Base-by-base conservation (phyloP, 2,329 filamentous ascomycete species). In the Claviceps spartinae region DNA sequence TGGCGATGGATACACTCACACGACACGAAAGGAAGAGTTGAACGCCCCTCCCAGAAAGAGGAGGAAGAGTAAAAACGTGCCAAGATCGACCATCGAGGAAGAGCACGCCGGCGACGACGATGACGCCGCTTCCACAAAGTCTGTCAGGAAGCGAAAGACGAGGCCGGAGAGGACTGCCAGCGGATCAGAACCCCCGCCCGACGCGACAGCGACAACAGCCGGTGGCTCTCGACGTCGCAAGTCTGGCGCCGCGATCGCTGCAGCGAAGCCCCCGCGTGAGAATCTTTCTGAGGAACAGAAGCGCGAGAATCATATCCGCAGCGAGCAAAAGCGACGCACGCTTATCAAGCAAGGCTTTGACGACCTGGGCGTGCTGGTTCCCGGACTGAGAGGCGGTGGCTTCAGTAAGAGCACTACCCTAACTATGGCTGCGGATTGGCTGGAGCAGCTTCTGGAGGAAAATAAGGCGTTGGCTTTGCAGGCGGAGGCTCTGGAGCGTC, bases 321-420 rank as follows among this genome's bases (percentile, higher is more conserved):
- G 88, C 50, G 88, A 94, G 63, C 87, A 95, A 68, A 94, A 93
- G 67, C 78, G 89, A 37, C 77, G 88, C 47, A 88, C 87, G 26
- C 72, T 89, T 47, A 91, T 91, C 61, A 85, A 88, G 62, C 78
- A 86, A 57, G 87, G 87, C 0, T 95, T 91, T 59, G 85, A 89
- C 44, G 85, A 91, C 53, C 69, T 95, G n/a, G 80, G 79, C 57
- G 75, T 81, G 30, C 72, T 94, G 22, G 86, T 95, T 0, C 88
- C 89, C 0, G 83, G 82, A 16, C 73, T 94, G 11, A 78, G 77
- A 52, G 82, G 79, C 26, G 85, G 85, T 8, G 85, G 85, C 1
- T 83, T 89, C 58, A 93, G 87, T 69, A 95, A 94, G 70, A 90
- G 86, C 63, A 83, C 81, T 7, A 84, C 88, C 65, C 73, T 95